Evolutionary conservation across 2,329 filamentous ascomycete species (phyloP).

Genomic region (Fusarium irregulare): DNA sequence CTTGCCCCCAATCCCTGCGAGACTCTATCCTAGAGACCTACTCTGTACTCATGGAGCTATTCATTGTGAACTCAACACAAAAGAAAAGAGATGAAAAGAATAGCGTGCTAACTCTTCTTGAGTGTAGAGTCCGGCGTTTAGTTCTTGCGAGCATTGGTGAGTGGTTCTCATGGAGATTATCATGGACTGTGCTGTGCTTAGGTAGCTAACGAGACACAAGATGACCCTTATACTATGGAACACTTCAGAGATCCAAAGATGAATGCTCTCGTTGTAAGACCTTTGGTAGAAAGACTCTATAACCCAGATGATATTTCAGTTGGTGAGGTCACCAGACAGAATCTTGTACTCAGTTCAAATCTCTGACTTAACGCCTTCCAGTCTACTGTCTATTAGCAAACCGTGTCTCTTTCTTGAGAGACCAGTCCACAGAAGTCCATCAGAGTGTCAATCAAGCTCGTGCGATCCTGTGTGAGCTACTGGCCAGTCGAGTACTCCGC

Average conservation of each 20-base stretch:
- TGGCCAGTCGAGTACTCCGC: constrained; percentile 74
- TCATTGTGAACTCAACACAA: neutral
- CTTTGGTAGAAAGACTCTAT: constrained; percentile 75
- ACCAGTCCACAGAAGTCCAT: constrained; percentile 73
- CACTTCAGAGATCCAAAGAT: constrained; percentile 75
- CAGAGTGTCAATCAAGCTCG: constrained; percentile 77
- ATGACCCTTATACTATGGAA: constrained; percentile 63
- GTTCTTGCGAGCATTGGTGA: constrained; percentile 46
- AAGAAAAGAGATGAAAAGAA: neutral
- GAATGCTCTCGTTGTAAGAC: constrained; percentile 73
- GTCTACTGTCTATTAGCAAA: constrained; percentile 80
- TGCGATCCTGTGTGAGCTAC: constrained; percentile 74
- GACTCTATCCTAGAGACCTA: neutral
- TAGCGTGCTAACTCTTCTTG: constrained; percentile 42
- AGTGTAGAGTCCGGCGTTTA: constrained; percentile 46
- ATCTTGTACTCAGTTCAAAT: neutral
- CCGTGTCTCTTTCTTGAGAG: constrained; percentile 74
- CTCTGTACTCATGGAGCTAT: neutral
- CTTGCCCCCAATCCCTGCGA: constrained; percentile 17
- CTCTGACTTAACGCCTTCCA: constrained; percentile 42
- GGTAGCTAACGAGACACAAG: constrained; percentile 40
- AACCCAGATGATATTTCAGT: constrained; percentile 73
- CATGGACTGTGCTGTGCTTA: neutral
- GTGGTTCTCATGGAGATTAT: neutral
- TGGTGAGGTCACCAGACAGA: constrained; percentile 52